Evolutionary conservation across 352 stramenopile genomes (phyloP), one percentile per base, ranked within the genome.

Genomic region (Pythium brachiatum): DNA sequence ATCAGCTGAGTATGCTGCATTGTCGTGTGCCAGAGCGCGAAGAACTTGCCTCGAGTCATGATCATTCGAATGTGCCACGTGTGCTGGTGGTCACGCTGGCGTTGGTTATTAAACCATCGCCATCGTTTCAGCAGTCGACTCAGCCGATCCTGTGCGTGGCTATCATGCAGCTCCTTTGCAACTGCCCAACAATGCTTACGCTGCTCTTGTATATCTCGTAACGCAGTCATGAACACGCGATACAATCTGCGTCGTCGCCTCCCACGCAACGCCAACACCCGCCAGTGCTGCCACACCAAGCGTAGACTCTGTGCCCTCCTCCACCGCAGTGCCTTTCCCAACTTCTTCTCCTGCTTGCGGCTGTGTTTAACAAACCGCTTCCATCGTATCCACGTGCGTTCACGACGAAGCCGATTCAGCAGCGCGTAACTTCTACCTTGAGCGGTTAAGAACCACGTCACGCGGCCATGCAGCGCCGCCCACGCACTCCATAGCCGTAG

Each of bases 31-130:
- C 64, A 71, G 7, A 64, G 27, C n/a, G 36, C 20, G 25, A 66
- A 66, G 39, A 48, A 71, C 23, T 48, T 63, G 18, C 53, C 58
- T n/a, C 64, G n/a, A 8, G 23, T 36, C 18, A 66, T 47, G 3
- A 57, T 16, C 47, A 57, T 66, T 3, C 53, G 46, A 2, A 66
- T 36, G 0, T 43, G 52, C 52, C 53, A 71, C 15, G n/a, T 23
- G 21, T 36, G 57, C 7, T 52, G 7, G 20, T 64, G 57, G 12
- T 71, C 64, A 18, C 38, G 53, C 52, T 71, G 43, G 2, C 54
- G 21, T 0, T n/a, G n/a, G 16, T 36, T 34, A 11, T 54, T 60
- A 20, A 64, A 71, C 1, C 21, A 11, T 29, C 64, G 31, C 64
- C 64, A 71, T 3, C 57, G 52, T 3, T 27, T 55, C 23, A 71